phyloP scores from a whole-genome alignment of 129 eudicot species.

The Arctium minus region DNA sequence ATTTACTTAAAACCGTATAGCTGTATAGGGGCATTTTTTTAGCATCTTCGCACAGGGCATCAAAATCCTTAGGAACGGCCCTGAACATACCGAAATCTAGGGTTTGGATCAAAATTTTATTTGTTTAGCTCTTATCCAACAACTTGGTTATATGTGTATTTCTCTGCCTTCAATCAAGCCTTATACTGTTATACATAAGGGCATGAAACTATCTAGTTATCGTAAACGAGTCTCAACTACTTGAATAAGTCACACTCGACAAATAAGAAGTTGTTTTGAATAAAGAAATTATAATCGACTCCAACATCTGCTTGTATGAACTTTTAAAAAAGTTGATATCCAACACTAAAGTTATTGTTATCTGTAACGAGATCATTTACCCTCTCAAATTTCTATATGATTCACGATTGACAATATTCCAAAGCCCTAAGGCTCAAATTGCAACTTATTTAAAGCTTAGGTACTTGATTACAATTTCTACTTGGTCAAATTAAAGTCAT shows the following conservation, averaged over 20 bases:
- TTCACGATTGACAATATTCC: background rate
- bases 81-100: too few relatives aligned
- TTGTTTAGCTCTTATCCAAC: background rate
- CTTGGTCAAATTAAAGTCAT: slow-evolving; percentile 1
- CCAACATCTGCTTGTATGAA: background rate
- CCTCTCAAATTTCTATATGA: background rate
- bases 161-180: background rate
- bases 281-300: background rate
- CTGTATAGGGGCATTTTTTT: too few relatives aligned
- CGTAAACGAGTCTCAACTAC: background rate
- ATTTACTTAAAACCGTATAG: too few relatives aligned
- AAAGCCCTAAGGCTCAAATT: background rate
- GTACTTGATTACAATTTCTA: background rate
- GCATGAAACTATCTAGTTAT: background rate
- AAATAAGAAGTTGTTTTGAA: background rate
- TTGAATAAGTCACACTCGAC: background rate
- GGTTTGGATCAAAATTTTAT: background rate
- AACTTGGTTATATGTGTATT: background rate
- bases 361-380: background rate
- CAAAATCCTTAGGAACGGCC: too few relatives aligned
- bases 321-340: background rate
- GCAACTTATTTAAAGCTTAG: background rate
- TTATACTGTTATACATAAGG: background rate
- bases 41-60: too few relatives aligned
- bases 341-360: background rate